Conservation (phyloP, 176 grass and related monocot genomes). For the Pontederia paniculata region DNA sequence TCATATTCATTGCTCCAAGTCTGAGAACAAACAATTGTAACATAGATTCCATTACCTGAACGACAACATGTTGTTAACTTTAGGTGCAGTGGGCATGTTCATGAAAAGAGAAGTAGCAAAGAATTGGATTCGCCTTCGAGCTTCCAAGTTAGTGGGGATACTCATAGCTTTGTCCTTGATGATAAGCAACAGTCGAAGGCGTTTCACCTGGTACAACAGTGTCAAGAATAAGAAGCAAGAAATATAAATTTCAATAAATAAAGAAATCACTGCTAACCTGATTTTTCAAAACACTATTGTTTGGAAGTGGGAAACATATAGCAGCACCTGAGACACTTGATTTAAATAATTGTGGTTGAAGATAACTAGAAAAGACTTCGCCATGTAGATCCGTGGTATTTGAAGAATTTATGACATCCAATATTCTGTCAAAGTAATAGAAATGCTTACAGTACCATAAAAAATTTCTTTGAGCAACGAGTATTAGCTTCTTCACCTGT, state of each 20-base stretch:
- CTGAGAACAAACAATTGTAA: background rate
- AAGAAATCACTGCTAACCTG: conserved; percentile 36
- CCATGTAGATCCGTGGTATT: conserved; percentile 31
- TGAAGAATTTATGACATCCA: conserved; percentile 52
- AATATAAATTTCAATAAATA: background rate
- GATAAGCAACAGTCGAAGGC: conserved; percentile 63
- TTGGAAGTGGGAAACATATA: conserved; percentile 55
- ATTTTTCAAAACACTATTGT: conserved; percentile 48
- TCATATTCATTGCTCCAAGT: no score
- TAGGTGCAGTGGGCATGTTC: conserved; percentile 85
- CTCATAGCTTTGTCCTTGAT: conserved; percentile 72
- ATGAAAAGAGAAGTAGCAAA: conserved; percentile 93
- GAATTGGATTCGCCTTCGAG: conserved; percentile 70
- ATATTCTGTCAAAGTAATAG: conserved; percentile 40
- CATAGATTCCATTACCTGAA: conserved; percentile 54
- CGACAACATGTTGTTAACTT: conserved; percentile 80
- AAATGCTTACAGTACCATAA: conserved; percentile 14
- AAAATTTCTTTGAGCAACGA: conserved; percentile 12
- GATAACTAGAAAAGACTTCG: conserved; percentile 29
- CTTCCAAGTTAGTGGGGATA: conserved; percentile 77
- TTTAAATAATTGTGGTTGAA: conserved; percentile 69
- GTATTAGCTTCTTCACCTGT: conserved; percentile 32
- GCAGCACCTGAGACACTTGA: conserved; percentile 31
- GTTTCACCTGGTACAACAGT: conserved; percentile 58
- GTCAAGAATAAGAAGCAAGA: background rate